Evolutionary conservation across 2,329 filamentous ascomycete genomes (phyloP).

Genomic region (Coleophoma cylindrospora): DNA sequence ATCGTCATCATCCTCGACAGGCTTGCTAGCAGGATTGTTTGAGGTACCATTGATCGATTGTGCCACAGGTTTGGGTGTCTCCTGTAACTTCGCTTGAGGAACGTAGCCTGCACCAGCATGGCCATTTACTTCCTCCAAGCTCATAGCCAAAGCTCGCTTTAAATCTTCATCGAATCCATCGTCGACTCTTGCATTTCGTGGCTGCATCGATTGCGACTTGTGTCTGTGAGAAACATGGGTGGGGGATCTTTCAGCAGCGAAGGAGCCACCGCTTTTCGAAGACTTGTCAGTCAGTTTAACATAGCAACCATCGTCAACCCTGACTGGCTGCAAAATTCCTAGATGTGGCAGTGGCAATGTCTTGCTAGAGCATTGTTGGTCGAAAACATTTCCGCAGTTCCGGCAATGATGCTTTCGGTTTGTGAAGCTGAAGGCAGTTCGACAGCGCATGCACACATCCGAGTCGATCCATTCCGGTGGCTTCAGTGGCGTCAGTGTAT

Average conservation of each 20-base stretch:
- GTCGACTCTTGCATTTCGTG: slow-evolving; percentile 80
- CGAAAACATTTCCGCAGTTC: slow-evolving; percentile 97
- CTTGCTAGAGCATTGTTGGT: slow-evolving; percentile 91
- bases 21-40: slow-evolving; percentile 35
- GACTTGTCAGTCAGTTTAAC: slow-evolving; percentile 78
- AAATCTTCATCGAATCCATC: slow-evolving; percentile 93
- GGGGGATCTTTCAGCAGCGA: slow-evolving; percentile 37
- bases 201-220: slow-evolving; percentile 74
- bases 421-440: slow-evolving; percentile 92
- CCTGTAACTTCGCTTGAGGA: slow-evolving; percentile 51
- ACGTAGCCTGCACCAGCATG: slow-evolving; percentile 68
- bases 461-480: slow-evolving; percentile 97
- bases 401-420: slow-evolving; percentile 98
- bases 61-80: slow-evolving; percentile 23
- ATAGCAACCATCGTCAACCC: slow-evolving; percentile 95
- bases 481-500: slow-evolving; percentile 35
- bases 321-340: slow-evolving; percentile 83
- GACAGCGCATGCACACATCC: slow-evolving; percentile 97
- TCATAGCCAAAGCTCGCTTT: slow-evolving; percentile 93
- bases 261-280: slow-evolving; percentile 32
- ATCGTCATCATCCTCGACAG: slow-evolving; percentile 81
- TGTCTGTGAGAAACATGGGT: slow-evolving; percentile 51
- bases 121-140: slow-evolving; percentile 83
- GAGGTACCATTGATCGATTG: slow-evolving; percentile 14
- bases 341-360: slow-evolving; percentile 83